Percentiles rank a stretch among this genome's conserved stretches.
phyloP scores from a whole-genome alignment of 2,329 filamentous ascomycete species.

The Cercospora sojina region DNA sequence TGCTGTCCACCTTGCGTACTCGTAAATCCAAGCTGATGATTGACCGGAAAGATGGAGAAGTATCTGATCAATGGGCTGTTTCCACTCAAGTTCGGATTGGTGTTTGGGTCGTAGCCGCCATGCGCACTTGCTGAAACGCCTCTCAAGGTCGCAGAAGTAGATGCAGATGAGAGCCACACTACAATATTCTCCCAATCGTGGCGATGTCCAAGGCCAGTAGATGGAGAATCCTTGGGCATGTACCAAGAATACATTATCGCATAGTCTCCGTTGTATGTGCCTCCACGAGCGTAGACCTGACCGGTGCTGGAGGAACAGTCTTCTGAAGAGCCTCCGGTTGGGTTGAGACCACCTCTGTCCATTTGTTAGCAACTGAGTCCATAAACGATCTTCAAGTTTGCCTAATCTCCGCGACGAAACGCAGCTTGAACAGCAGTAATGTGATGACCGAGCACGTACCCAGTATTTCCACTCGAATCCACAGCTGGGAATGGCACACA shows the following conservation, averaged over 20 bases:
- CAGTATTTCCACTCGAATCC: slow-evolving; percentile 57
- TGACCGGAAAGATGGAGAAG: slow-evolving; percentile 48
- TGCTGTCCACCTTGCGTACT: slow-evolving; percentile 35
- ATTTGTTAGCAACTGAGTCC: background rate
- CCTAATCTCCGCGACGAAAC: background rate
- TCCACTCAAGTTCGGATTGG: slow-evolving; percentile 44
- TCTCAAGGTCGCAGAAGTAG: slow-evolving; percentile 44
- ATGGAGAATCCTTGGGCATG: slow-evolving; percentile 50
- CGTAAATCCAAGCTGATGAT: slow-evolving; percentile 50
- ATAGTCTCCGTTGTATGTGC: slow-evolving; percentile 44
- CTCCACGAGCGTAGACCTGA: slow-evolving; percentile 53
- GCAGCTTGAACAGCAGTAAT: background rate
- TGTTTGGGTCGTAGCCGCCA: slow-evolving; percentile 50
- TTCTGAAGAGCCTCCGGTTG: slow-evolving; percentile 42
- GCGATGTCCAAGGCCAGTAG: slow-evolving; percentile 50
- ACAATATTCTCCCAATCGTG: slow-evolving; percentile 59
- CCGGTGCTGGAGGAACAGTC: slow-evolving; percentile 49
- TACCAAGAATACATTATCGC: slow-evolving; percentile 57
- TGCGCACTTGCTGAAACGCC: slow-evolving; percentile 56
- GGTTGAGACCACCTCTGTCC: slow-evolving; percentile 46
- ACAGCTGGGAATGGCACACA: slow-evolving; percentile 65
- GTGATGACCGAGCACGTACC: slow-evolving; percentile 39
- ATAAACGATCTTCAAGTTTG: too few relatives aligned
- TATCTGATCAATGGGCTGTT: slow-evolving; percentile 51
- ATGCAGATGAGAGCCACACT: slow-evolving; percentile 50